Evolutionary conservation across 225 moss, liverwort and hornwort species (phyloP).

Genomic region (Lunularia cruciata): DNA sequence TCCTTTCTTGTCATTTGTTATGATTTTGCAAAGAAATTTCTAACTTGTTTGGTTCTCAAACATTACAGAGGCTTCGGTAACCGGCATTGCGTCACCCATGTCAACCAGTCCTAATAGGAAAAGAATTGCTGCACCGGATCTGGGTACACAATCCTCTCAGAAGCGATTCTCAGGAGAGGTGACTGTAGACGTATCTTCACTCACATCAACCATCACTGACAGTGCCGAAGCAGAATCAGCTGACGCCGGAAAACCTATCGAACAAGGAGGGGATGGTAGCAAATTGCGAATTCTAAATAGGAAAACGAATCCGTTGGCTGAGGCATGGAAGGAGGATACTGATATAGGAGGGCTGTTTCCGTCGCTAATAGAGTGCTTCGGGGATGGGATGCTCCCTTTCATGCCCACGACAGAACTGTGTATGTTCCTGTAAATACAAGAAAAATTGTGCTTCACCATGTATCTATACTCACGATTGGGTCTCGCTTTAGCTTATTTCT

Average conservation of each 20-base stretch:
- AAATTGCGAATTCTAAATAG: conserved; percentile 47
- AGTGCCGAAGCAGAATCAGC: conserved; percentile 44
- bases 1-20: no score
- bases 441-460: no score
- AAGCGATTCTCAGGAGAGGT: conserved; percentile 57
- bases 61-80: conserved; percentile 50
- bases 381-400: conserved; percentile 95
- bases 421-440: conserved; percentile 60
- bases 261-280: conserved; percentile 43
- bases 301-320: conserved; percentile 69
- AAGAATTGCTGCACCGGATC: conserved; percentile 52
- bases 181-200: conserved; percentile 44
- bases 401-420: conserved; percentile 86
- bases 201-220: conserved; percentile 41
- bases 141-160: conserved; percentile 40
- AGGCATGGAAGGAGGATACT: conserved; percentile 94
- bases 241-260: conserved; percentile 45
- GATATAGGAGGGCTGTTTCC: conserved; percentile 67
- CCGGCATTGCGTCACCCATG: conserved; percentile 51
- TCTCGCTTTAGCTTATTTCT: no score
- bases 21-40: background rate
- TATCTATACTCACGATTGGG: no score
- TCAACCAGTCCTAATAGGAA: conserved; percentile 54
- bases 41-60: conserved; percentile 4
- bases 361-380: conserved; percentile 85